Percentiles rank a stretch among this genome's conserved stretches.
These are phyloP conservation scores for Coemansia sp. DNA, from an alignment of 192 early-diverging fungal species.

Conservation along the genomic window DNA sequence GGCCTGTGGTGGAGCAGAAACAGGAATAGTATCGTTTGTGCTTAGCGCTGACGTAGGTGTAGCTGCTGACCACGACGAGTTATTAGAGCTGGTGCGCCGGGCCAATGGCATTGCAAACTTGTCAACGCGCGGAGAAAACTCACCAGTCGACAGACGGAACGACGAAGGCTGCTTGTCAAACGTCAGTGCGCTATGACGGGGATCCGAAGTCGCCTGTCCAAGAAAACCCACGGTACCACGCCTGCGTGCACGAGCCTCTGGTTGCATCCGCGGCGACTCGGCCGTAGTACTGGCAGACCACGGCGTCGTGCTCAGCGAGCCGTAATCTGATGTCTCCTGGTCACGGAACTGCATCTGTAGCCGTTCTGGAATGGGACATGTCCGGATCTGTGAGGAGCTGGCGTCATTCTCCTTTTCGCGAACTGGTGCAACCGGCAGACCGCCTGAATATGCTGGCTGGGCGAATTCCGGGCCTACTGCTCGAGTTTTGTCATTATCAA, in stretches of 20 bases:
- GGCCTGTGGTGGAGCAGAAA: conserved; percentile 4
- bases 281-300: conserved; percentile 19
- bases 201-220: background rate
- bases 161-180: conserved; percentile 5
- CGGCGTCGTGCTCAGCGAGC: conserved; percentile 12
- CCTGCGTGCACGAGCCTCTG: conserved; percentile 16
- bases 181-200: background rate
- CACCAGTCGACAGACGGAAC: background rate
- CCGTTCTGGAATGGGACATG: conserved; percentile 46
- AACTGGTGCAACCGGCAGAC: too few species aligned
- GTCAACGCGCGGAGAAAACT: conserved; percentile 7
- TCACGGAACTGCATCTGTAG: conserved; percentile 32
- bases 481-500: too few species aligned
- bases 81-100: conserved; percentile 37
- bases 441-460: too few species aligned
- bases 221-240: conserved; percentile 25
- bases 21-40: conserved; percentile 3
- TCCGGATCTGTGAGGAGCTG: conserved; percentile 35
- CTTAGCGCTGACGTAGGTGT: conserved; percentile 31
- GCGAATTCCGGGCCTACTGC: too few species aligned
- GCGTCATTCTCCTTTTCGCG: background rate
- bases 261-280: conserved; percentile 20
- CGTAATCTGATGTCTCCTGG: background rate
- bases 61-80: conserved; percentile 39
- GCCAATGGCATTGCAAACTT: conserved; percentile 9